Evolutionary conservation across 2,329 filamentous ascomycete genomes (phyloP).

Genomic region (Fusarium napiforme): DNA sequence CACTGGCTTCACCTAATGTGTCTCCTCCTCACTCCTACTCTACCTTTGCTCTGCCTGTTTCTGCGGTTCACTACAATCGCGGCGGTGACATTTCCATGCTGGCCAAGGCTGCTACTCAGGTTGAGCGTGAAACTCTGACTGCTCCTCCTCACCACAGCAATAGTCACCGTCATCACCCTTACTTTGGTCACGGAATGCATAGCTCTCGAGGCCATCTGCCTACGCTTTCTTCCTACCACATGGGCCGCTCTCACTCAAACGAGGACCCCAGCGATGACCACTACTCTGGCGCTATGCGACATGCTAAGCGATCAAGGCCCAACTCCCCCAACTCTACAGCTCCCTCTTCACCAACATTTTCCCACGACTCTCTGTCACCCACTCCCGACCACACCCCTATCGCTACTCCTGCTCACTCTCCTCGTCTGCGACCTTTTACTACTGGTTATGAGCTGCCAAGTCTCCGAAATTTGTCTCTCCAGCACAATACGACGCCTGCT

Average conservation of each 20-base stretch:
- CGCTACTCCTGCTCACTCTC: slow-evolving; percentile 93
- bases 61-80: slow-evolving; percentile 62
- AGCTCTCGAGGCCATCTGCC: slow-evolving; percentile 72
- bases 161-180: slow-evolving; percentile 63
- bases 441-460: slow-evolving; percentile 84
- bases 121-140: slow-evolving; percentile 67
- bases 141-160: slow-evolving; percentile 55
- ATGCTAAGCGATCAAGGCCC: slow-evolving; percentile 88
- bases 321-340: slow-evolving; percentile 96
- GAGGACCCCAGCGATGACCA: slow-evolving; percentile 82
- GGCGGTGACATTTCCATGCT: slow-evolving; percentile 68
- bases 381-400: slow-evolving; percentile 99
- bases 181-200: slow-evolving; percentile 61
- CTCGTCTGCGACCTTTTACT: slow-evolving; percentile 84
- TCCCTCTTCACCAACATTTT: slow-evolving; percentile 95
- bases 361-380: slow-evolving; percentile 92
- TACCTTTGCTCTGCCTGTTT: slow-evolving; percentile 68
- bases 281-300: slow-evolving; percentile 74
- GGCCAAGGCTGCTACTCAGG: slow-evolving; percentile 69
- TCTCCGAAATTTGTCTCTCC: slow-evolving; percentile 72
- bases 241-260: slow-evolving; percentile 88
- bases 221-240: slow-evolving; percentile 88
- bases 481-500: slow-evolving; percentile 65
- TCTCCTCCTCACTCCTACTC: slow-evolving; percentile 92
- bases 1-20: slow-evolving; percentile 91